Conservation (phyloP, 177 flowering plant genomes). For the Vitis hybrid region DNA sequence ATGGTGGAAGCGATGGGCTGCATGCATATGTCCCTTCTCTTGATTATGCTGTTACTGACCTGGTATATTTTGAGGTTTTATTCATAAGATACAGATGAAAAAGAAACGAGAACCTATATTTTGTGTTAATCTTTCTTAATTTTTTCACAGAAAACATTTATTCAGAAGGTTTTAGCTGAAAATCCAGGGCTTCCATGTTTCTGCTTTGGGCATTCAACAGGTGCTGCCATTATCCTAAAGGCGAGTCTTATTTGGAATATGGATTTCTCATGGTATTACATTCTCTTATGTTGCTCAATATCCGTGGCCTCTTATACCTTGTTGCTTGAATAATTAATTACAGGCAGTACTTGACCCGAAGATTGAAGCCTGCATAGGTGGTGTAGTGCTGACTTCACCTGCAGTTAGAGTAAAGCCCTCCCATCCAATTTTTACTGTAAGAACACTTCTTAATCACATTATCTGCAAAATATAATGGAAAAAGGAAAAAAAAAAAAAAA, state of each 20-base stretch:
- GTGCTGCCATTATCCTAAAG: constrained; percentile 81
- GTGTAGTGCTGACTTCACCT: constrained; percentile 79
- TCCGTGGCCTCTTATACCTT: background rate
- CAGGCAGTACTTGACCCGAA: constrained; percentile 76
- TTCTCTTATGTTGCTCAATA: background rate
- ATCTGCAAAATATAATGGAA: too few relatives aligned
- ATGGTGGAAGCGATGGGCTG: constrained; percentile 82
- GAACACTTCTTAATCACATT: background rate
- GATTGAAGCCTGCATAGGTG: constrained; percentile 44
- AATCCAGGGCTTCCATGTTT: constrained; percentile 84
- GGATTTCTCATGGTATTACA: too few relatives aligned
- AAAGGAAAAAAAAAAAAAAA: too few relatives aligned
- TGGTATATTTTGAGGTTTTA: constrained; percentile 34
- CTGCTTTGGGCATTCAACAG: constrained; percentile 90
- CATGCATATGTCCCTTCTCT: constrained; percentile 80
- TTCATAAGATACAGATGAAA: background rate
- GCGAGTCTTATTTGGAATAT: constrained; percentile 26
- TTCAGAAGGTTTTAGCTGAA: constrained; percentile 61
- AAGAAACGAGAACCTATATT: background rate
- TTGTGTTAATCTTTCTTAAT: background rate
- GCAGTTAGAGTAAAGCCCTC: constrained; percentile 87
- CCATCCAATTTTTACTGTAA: constrained; percentile 72
- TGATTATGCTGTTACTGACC: constrained; percentile 56
- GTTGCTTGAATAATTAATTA: background rate
- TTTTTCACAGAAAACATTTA: constrained; percentile 52